phyloP scores from a whole-genome alignment of 2,329 filamentous ascomycete genomes.

The Diaporthe citri region DNA sequence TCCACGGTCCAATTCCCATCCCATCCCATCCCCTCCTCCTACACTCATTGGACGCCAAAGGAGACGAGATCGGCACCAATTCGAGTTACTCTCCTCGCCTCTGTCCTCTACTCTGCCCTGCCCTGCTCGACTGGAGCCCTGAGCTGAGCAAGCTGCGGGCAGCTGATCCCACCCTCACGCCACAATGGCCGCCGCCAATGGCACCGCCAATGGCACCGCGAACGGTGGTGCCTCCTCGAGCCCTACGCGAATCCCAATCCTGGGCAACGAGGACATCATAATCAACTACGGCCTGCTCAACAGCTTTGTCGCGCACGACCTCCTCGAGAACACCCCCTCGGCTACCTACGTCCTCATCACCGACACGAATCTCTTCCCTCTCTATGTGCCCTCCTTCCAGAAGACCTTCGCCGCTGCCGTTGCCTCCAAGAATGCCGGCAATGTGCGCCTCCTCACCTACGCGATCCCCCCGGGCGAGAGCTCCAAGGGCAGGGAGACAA shows the following conservation, averaged over 20 bases:
- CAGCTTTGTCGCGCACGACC: slow-evolving; percentile 82
- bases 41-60: slow-evolving; percentile 6
- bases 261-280: slow-evolving; percentile 91
- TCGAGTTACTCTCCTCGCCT: not conserved
- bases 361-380: slow-evolving; percentile 88
- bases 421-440: slow-evolving; percentile 44
- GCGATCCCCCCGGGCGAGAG: slow-evolving; percentile 91
- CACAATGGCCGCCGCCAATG: slow-evolving; percentile 43
- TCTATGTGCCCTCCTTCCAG: slow-evolving; percentile 85
- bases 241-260: slow-evolving; percentile 78
- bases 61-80: not conserved
- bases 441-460: slow-evolving; percentile 83
- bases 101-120: not conserved
- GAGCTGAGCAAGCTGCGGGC: slow-evolving; percentile 37
- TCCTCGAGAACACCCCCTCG: slow-evolving; percentile 81
- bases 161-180: slow-evolving; percentile 16
- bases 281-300: slow-evolving; percentile 94
- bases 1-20: not conserved
- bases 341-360: slow-evolving; percentile 97
- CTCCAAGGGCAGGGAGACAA: slow-evolving; percentile 93
- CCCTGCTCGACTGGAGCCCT: slow-evolving; percentile 22
- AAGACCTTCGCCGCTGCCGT: slow-evolving; percentile 69
- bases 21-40: not conserved
- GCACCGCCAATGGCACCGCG: slow-evolving; percentile 44
- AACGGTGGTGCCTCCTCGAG: slow-evolving; percentile 43